Conservation (phyloP, 106 monocot species). For the Acanthochlamys bracteata region DNA sequence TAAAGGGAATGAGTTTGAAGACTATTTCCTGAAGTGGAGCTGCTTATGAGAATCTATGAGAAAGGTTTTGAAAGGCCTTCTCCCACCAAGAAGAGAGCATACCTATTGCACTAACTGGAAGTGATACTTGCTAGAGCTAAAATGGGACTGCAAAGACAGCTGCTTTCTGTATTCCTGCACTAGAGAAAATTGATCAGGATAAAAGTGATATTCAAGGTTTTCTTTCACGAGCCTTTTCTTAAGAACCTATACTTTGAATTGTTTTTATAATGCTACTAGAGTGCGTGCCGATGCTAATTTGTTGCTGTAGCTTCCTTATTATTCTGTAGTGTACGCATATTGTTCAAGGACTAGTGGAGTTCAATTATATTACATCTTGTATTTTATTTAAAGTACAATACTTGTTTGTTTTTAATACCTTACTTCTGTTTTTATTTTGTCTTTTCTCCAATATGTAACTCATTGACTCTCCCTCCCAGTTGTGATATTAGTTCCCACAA, state of each 20-base stretch:
- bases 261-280: too few relatives aligned
- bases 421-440: too few relatives aligned
- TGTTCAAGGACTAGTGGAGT: too few relatives aligned
- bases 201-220: conserved; percentile 48
- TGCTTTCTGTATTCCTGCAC: conserved; percentile 49
- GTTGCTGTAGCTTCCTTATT: too few relatives aligned
- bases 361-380: too few relatives aligned
- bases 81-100: conserved; percentile 67
- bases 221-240: background rate
- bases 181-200: conserved; percentile 57
- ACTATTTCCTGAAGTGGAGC: conserved; percentile 53
- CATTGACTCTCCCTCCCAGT: too few relatives aligned
- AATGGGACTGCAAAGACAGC: conserved; percentile 54
- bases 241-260: too few relatives aligned
- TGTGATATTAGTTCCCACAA: conserved; percentile 38
- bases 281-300: too few relatives aligned
- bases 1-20: conserved; percentile 58
- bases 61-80: conserved; percentile 60
- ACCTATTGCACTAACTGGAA: conserved; percentile 51
- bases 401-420: background rate
- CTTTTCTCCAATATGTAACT: too few relatives aligned
- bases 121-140: conserved; percentile 62
- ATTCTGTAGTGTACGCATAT: too few relatives aligned
- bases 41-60: conserved; percentile 58
- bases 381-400: too few relatives aligned